These are phyloP conservation scores for Juglanconis sp. DNA, from an alignment of 2,329 filamentous ascomycete genomes.

Conservation along the genomic window DNA sequence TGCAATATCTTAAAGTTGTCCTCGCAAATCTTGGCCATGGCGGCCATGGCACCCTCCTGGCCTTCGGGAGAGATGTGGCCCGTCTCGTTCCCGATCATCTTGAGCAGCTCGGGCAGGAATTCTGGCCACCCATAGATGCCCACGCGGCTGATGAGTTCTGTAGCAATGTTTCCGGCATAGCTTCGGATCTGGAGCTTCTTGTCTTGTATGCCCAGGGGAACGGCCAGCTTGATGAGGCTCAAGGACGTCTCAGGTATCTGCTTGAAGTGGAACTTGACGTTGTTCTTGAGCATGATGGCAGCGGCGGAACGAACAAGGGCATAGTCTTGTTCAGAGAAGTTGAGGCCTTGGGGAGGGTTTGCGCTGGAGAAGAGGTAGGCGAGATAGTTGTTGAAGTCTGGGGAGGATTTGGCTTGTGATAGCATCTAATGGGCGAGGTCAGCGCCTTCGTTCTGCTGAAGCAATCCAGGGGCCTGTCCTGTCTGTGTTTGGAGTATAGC, in stretches of 20 bases:
- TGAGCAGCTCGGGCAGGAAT: constrained; percentile 77
- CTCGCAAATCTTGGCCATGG: constrained; percentile 92
- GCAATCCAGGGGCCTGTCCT: neutral
- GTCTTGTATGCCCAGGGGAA: constrained; percentile 79
- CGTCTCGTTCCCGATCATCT: constrained; percentile 69
- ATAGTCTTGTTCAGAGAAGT: constrained; percentile 59
- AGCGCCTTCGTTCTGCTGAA: neutral
- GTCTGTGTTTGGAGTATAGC: constrained; percentile 5
- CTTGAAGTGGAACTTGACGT: constrained; percentile 73
- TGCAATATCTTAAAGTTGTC: constrained; percentile 87
- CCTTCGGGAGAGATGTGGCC: constrained; percentile 67
- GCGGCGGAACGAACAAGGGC: constrained; percentile 80
- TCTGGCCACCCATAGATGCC: constrained; percentile 90
- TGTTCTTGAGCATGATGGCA: constrained; percentile 94
- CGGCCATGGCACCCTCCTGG: constrained; percentile 91
- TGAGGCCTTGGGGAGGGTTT: constrained; percentile 58
- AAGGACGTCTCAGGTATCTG: constrained; percentile 71
- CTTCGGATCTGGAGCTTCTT: constrained; percentile 77
- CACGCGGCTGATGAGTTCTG: constrained; percentile 80
- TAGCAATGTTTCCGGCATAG: constrained; percentile 89
- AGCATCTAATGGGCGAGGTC: constrained; percentile 67
- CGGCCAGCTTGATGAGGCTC: constrained; percentile 72
- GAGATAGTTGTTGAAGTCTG: constrained; percentile 96
- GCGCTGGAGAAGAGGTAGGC: constrained; percentile 81
- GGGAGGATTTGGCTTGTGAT: constrained; percentile 78